Evolutionary conservation across 441 rosid genomes (phyloP), one percentile per base, ranked within the genome.

Genomic region (Manihot esculenta): DNA sequence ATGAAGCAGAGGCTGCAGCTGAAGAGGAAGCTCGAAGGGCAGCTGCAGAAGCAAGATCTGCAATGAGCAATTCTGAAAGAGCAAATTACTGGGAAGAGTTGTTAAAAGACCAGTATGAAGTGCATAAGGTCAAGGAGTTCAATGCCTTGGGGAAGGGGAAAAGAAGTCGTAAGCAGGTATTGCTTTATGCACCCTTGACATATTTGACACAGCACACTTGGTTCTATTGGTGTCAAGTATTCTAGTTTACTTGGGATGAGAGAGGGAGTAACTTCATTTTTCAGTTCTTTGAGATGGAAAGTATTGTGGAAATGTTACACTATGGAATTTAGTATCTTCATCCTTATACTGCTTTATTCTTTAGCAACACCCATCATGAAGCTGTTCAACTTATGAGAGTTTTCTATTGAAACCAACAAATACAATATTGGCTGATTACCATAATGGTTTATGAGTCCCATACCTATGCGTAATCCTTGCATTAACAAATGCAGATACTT

Each of bases 101-200:
- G 84, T 80, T 96, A 59, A 90, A 79, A 84, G 98, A 86, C 80
- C 86, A 77, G 53, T 89, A 84, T 61, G 97, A 93, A 84, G 87
- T 78, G 80, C 91, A 91, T 62, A 93, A 88, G 79, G 82, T 83
- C 60, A 95, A 87, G 84, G 97, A 93, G 82, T 91, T 83, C 56
- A 90, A 85, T 75, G 78, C 97, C 60, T 79, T 95, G 75, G 97
- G 97, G 53, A 93, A 96, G 76, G 97, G 98, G 68, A 96, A 93
- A 79, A 83, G 99, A 83, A 89, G 92, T 78, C 91, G 98, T 62
- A 96, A 96, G 84, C 97, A 89, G 97, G 98, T 93, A 70, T 72
- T 41, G n/a, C 30, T 26, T 4, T 14, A 27, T 20, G 23, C 45
- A 18, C 20, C 23, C 23, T 66, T 35, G 3, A 41, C 11, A 17